Base-by-base conservation (phyloP, 2,329 filamentous ascomycete species). In the Aspergillus pseudonomiae region DNA sequence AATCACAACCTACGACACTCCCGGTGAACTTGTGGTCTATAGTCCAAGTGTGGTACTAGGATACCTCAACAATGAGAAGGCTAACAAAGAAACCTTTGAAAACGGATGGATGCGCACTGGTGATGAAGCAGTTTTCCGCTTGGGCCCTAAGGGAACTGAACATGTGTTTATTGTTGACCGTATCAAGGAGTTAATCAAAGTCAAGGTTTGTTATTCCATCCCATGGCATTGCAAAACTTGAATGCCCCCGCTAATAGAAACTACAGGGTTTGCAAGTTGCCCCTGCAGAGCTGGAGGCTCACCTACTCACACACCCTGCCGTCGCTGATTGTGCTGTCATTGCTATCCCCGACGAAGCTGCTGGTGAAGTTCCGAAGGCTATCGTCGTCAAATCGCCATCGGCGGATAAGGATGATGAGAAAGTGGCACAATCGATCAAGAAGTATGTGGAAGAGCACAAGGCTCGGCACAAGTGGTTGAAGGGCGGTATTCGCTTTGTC, bases 81-180 rank as follows among this genome's bases (percentile, higher is more conserved):
- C 94, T 3, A 96, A 89, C 24, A 83, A 85, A 58, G 92, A 96
- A 74, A 95, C 93, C 0, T 97, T 93, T 71, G 83, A 88, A 1
- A 89, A 93, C 67, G 83, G 84, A n/a, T 95, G 92, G 87, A 88
- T 96, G 84, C 86, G 86, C 46, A 97, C 94, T 0, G 94, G 94
- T 6, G 94, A 97, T 71, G 92, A 96, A 75, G 92, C 90, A 0
- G 81, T 94, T 3, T 81, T 96, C 12, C 84, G 85, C 2, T 84
- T 86, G 71, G 82, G 87, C 9, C 84, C 86, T 0, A 81, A 83
- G 2, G 92, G 92, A 3, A 81, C 89, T 67, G 92, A 97, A 77
- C 94, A 97, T 72, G 75, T 97, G 56, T 90, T 93, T 74, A 90
- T 97, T 63, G 90, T 93, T 1, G 94, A 97, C 74, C 88, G 94